Conservation (phyloP, 176 grass and related monocot species). For the Carex pumila region DNA sequence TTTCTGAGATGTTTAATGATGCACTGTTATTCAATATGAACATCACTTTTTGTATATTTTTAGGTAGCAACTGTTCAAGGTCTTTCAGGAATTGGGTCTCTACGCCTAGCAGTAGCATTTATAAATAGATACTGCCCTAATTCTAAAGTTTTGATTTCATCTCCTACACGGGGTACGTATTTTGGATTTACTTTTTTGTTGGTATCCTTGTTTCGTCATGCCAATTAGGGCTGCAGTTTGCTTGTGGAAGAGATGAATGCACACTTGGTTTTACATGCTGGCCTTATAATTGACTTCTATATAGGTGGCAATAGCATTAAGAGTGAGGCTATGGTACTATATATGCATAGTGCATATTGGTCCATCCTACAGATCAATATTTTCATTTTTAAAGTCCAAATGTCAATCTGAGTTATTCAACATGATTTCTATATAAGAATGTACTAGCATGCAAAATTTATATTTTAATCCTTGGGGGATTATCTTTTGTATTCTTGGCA, state of each 20-base stretch:
- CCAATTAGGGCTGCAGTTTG: background rate
- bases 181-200: slow-evolving; percentile 5
- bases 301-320: too few relatives aligned
- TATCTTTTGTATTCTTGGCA: too few relatives aligned
- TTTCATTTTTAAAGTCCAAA: too few relatives aligned
- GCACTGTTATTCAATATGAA: background rate
- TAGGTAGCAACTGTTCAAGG: slow-evolving; percentile 92
- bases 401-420: too few relatives aligned
- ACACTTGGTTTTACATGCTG: background rate
- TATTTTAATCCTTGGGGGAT: background rate
- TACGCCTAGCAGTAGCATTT: slow-evolving; percentile 88
- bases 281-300: background rate
- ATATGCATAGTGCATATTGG: too few relatives aligned
- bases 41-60: slow-evolving; percentile 16
- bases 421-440: too few relatives aligned
- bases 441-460: too few relatives aligned
- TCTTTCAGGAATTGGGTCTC: slow-evolving; percentile 85
- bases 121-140: slow-evolving; percentile 96
- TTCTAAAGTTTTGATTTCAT: slow-evolving; percentile 87
- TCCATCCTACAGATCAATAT: too few relatives aligned
- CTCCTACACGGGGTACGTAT: slow-evolving; percentile 81
- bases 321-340: too few relatives aligned
- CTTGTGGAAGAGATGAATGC: background rate
- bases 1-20: background rate
- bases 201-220: background rate